These are phyloP conservation scores for Melaleuca alternifolia DNA, from an alignment of 345 rosid species.

Conservation along the genomic window DNA sequence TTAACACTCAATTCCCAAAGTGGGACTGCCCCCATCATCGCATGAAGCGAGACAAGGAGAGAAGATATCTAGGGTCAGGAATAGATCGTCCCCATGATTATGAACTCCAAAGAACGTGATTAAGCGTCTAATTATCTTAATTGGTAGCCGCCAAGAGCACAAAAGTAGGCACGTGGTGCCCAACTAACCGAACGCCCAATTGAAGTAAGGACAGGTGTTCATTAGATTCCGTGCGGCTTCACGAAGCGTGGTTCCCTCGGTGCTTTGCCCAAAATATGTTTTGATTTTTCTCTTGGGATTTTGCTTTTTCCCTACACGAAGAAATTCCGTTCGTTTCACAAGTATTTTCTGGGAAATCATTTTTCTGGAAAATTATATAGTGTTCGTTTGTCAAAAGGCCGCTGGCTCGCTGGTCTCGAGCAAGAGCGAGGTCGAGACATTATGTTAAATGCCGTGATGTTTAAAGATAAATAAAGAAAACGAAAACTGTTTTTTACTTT, in stretches of 20 bases:
- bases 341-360: no score
- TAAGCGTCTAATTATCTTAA: background rate
- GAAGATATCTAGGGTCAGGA: background rate
- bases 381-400: no score
- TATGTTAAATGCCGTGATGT: no score
- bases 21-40: background rate
- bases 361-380: no score
- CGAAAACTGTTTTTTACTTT: no score
- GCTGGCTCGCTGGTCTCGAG: no score
- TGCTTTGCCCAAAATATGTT: no score
- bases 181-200: background rate
- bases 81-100: background rate
- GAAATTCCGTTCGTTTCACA: no score
- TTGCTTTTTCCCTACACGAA: background rate
- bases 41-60: background rate
- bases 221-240: background rate
- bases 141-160: background rate
- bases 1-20: background rate
- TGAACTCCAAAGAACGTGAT: background rate
- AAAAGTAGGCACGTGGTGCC: background rate
- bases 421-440: no score
- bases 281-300: background rate
- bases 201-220: background rate
- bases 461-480: no score
- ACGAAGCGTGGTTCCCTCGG: background rate